These are phyloP conservation scores for Pseudomassariella vexata DNA, from an alignment of 2,329 filamentous ascomycete genomes.

Conservation along the genomic window DNA sequence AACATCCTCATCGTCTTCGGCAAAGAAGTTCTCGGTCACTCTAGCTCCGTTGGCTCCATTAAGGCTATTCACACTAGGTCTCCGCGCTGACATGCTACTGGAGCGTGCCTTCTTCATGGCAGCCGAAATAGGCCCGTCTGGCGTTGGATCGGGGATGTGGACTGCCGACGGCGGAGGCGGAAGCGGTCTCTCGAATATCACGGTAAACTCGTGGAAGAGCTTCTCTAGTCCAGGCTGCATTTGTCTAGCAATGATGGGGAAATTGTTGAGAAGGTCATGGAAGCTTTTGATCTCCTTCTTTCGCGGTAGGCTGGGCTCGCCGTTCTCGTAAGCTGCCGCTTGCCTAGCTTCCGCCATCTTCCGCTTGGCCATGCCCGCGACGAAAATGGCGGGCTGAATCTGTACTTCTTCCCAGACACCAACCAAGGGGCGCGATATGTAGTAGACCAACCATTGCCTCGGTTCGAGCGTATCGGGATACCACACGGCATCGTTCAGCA, in stretches of 20 bases:
- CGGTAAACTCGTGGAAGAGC: slow-evolving; percentile 83
- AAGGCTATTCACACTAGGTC: slow-evolving; percentile 29
- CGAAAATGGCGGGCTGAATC: slow-evolving; percentile 60
- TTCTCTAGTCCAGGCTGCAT: slow-evolving; percentile 91
- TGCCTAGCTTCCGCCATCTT: slow-evolving; percentile 31
- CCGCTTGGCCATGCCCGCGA: slow-evolving; percentile 34
- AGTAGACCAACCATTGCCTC: slow-evolving; percentile 94
- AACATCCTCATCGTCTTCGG: slow-evolving; percentile 85
- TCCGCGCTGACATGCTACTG: slow-evolving; percentile 35
- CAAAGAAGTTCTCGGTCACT: slow-evolving; percentile 61
- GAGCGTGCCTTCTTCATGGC: slow-evolving; percentile 52
- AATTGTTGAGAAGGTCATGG: slow-evolving; percentile 81
- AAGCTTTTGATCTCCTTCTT: slow-evolving; percentile 94
- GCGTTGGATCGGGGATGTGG: slow-evolving; percentile 52
- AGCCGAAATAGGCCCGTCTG: slow-evolving; percentile 49
- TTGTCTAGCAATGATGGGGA: slow-evolving; percentile 91
- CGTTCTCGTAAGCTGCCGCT: slow-evolving; percentile 29
- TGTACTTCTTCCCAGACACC: slow-evolving; percentile 75
- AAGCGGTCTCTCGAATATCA: slow-evolving; percentile 77
- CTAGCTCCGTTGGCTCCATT: slow-evolving; percentile 31
- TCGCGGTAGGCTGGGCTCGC: slow-evolving; percentile 45
- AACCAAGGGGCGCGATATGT: slow-evolving; percentile 83
- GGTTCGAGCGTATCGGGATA: slow-evolving; percentile 85
- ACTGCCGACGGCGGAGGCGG: slow-evolving; percentile 65
- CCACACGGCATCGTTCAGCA: slow-evolving; percentile 79